Evolutionary conservation across 139 green algal genomes (phyloP).

Genomic region (Micractinium sp.): DNA sequence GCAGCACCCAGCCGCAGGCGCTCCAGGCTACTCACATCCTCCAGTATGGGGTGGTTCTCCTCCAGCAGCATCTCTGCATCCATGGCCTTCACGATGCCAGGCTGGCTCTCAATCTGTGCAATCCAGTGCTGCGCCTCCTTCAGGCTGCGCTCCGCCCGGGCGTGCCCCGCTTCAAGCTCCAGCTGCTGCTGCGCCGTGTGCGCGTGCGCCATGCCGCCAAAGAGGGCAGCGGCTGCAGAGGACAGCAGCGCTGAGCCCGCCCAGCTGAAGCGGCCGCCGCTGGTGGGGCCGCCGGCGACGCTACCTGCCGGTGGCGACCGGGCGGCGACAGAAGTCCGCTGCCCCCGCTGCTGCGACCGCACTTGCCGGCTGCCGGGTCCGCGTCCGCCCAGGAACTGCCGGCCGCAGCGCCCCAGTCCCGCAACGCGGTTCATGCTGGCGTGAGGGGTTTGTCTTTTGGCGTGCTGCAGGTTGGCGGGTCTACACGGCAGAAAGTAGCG

Average conservation of each 20-base stretch:
- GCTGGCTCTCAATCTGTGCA: background rate
- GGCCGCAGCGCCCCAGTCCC: background rate
- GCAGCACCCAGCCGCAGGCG: background rate
- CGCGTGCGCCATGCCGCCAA: constrained; percentile 10
- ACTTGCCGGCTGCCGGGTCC: background rate
- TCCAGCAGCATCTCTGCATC: constrained; percentile 38
- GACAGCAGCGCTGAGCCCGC: background rate
- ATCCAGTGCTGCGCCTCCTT: constrained; percentile 3
- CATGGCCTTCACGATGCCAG: constrained; percentile 33
- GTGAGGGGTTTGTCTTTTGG: too few species aligned
- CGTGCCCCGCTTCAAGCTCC: background rate
- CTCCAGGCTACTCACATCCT: constrained; percentile 47
- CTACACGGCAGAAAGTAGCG: too few species aligned
- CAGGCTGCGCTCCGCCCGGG: background rate
- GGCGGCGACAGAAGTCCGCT: background rate
- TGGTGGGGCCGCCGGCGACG: background rate
- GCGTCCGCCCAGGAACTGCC: background rate
- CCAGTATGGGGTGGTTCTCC: constrained; percentile 48
- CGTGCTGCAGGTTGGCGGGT: too few species aligned
- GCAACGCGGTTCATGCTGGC: background rate
- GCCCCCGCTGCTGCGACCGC: background rate
- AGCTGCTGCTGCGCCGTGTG: background rate
- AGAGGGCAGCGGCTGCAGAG: constrained; percentile 20
- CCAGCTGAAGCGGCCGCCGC: constrained; percentile 15
- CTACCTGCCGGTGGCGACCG: background rate